phyloP scores from a whole-genome alignment of 305 asterid genomes.

The Plantago lanceolata region DNA sequence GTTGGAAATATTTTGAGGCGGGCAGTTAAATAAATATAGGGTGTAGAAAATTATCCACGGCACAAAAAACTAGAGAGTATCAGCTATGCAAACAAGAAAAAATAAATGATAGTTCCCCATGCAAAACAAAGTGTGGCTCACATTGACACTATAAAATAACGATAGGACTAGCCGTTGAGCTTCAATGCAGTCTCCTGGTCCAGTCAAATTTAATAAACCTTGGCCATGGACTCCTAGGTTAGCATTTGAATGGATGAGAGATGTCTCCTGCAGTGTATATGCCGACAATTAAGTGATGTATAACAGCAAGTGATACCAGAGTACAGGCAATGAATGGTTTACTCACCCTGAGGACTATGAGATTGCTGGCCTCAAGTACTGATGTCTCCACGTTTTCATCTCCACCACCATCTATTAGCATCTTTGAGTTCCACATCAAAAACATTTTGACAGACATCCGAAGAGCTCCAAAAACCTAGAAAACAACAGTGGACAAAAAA shows the following conservation, averaged over 20 bases:
- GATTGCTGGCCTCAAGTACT: slow-evolving; percentile 95
- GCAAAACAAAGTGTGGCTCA: slow-evolving; percentile 37
- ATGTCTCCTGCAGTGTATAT: slow-evolving; percentile 59
- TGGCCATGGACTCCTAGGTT: slow-evolving; percentile 97
- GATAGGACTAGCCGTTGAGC: slow-evolving; percentile 92
- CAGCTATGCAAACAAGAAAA: background rate
- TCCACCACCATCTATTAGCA: slow-evolving; percentile 98
- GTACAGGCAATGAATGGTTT: slow-evolving; percentile 20
- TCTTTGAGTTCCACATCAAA: slow-evolving; percentile 89
- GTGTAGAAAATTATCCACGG: background rate
- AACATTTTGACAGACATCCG: slow-evolving; percentile 99
- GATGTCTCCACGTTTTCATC: slow-evolving; percentile 94
- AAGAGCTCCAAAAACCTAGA: slow-evolving; percentile 97
- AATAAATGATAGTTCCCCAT: slow-evolving; percentile 9
- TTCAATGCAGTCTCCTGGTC: slow-evolving; percentile 94
- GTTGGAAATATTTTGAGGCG: background rate
- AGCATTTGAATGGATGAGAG: slow-evolving; percentile 91
- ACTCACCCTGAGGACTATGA: slow-evolving; percentile 86
- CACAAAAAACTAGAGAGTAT: slow-evolving; percentile 2
- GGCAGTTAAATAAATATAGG: background rate
- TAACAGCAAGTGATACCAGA: slow-evolving; percentile 15
- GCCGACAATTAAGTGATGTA: slow-evolving; percentile 21
- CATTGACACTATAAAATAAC: slow-evolving; percentile 85
- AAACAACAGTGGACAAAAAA: slow-evolving; percentile 20
- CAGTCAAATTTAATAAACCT: slow-evolving; percentile 84